Conservation (phyloP, 106 monocot genomes). For the Cymbidium sinense region DNA sequence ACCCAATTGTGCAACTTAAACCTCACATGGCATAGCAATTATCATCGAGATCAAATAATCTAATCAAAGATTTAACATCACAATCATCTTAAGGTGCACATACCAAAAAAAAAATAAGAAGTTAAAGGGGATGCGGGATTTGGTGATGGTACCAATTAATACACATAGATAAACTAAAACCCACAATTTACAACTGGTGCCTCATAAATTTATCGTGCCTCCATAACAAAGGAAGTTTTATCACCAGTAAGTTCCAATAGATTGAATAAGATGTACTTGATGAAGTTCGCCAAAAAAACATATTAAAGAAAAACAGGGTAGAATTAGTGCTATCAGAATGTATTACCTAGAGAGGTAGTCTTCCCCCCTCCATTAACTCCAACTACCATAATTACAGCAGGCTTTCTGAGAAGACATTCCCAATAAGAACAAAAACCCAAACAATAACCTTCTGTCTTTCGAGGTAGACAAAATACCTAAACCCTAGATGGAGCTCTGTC, state of each 20-base stretch:
- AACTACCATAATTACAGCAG: constrained; percentile 92
- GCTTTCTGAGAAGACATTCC: constrained; percentile 49
- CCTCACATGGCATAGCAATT: neutral
- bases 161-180: too few species aligned
- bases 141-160: too few species aligned
- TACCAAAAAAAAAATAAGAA: too few species aligned
- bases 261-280: too few species aligned
- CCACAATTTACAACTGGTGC: too few species aligned
- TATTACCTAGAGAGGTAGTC: constrained; percentile 88
- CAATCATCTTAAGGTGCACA: too few species aligned
- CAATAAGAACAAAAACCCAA: neutral
- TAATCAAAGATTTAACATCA: too few species aligned
- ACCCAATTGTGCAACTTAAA: too few species aligned
- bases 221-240: too few species aligned
- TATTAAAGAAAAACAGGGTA: neutral
- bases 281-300: neutral
- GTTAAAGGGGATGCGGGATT: too few species aligned
- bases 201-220: too few species aligned
- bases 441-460: neutral
- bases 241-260: too few species aligned
- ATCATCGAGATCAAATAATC: neutral
- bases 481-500: constrained; percentile 85
- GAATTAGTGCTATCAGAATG: neutral
- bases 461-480: constrained; percentile 31
- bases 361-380: constrained; percentile 99